Evolutionary conservation across 2,329 filamentous ascomycete genomes (phyloP), one percentile per base, ranked within the genome.

Genomic region (Nemania diffusa): DNA sequence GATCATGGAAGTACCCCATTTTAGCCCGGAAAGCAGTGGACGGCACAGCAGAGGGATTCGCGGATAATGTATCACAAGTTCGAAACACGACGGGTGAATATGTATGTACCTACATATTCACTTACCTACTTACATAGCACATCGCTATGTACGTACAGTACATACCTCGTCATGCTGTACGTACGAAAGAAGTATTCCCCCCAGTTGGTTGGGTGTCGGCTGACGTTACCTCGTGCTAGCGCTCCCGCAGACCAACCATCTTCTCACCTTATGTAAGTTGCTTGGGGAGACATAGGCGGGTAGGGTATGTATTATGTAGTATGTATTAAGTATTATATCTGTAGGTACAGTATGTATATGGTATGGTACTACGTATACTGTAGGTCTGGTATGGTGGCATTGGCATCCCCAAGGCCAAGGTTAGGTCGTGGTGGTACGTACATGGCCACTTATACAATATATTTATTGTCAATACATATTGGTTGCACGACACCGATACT

Each of bases 41-140:
- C 52, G 64, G 59, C 59, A 63, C 59, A 67, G 64, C 59, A 57
- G 64, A 67, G 32, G 59, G 64, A 67, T 63, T 63, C 59, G 55
- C 53, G 55, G 64, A 56, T 53, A 67, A 63, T 63, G 60, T 63
- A 67, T 61, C 42, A 57, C 52, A 50, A 57, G 60, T 32, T 17
- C 20, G 8, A 46, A 46, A 46, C 15, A 40, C 42, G n/a, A 46
- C 50, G 59, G 37, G 9, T 46, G 46, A 50, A 55, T 62, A 34
- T n/a, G n/a, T n/a, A n/a, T n/a, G n/a, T n/a, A n/a, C n/a, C n/a
- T n/a, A n/a, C n/a, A n/a, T n/a, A n/a, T n/a, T n/a, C n/a, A n/a
- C n/a, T n/a, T n/a, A n/a, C n/a, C n/a, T n/a, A n/a, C n/a, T n/a
- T n/a, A n/a, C 32, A 5, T 34, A 34, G n/a, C n/a, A n/a, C n/a